Evolutionary conservation across 106 monocot genomes (phyloP), one percentile per base, ranked within the genome.

Genomic region (Allium cepa): DNA sequence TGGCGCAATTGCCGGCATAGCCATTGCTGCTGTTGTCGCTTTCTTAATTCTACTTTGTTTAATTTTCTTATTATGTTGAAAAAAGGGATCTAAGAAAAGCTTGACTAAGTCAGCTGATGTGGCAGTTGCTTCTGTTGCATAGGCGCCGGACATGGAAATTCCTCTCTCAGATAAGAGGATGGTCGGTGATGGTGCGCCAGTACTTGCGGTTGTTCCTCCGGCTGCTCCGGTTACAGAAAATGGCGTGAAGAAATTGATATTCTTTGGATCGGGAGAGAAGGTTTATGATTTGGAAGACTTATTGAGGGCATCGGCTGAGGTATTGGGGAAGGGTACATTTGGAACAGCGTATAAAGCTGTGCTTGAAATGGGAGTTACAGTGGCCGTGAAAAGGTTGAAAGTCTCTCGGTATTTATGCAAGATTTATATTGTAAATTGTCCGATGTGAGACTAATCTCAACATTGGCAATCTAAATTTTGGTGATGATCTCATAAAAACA

Each of bases 301-400:
- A 67, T 79, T 95, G 18, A 74, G 81, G 70, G 95, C 95, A 0
- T 95, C 95, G n/a, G 91, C 95, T 49, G 91, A 95, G 83, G 88
- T 95, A 13, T 74, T 95, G 8, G 91, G 95, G 26, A 91, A 88
- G 69, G 91, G 95, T 48, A 91, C 85, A 10, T 86, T 88, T 56
- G 91, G 91, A 71, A 88, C 91, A n/a, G 69, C 95, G 26, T 95
- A 95, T 83, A 91, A 88, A 71, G 91, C 83, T 47, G 72, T 83
- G 58, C 59, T 95, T 56, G 91, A 88, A 81, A 76, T 60, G 64
- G 91, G 95, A 36, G 47, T 53, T 46, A 72, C 69, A 59, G 88
- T 82, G 46, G 87, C 84, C 15, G 91, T 91, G 65, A 95, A 95
- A 79, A 76, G 95, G 60, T 74, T 95, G 36, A 81, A 68, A n/a